Percentiles rank a stretch among this genome's conserved stretches.
Conservation (phyloP, 805 yeast species). For the Millerozyma acaciae region DNA sequence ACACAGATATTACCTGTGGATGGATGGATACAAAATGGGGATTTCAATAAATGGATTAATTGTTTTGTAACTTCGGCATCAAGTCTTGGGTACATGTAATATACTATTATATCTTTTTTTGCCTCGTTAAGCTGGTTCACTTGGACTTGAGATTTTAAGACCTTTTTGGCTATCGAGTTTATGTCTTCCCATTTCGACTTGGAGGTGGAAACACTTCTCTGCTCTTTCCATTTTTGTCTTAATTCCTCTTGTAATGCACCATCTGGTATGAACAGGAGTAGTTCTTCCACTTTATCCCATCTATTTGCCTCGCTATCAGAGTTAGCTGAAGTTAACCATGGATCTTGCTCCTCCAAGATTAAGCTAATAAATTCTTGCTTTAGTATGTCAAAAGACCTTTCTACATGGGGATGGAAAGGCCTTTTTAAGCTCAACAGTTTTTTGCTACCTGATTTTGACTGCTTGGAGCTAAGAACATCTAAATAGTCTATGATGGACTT, state of each 20-base stretch:
- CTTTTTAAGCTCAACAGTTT: conserved; percentile 55
- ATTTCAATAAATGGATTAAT: conserved; percentile 85
- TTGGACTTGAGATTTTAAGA: conserved; percentile 43
- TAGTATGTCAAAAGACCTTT: conserved; percentile 67
- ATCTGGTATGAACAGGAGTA: conserved; percentile 63
- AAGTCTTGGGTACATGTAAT: conserved; percentile 82
- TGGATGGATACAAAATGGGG: conserved; percentile 97
- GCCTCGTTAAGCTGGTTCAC: conserved; percentile 57
- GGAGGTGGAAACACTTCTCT: conserved; percentile 33
- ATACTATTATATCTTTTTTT: conserved; percentile 76
- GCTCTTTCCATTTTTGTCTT: conserved; percentile 51
- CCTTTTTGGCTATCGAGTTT: conserved; percentile 46
- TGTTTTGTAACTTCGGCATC: conserved; percentile 92
- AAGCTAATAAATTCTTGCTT: conserved; percentile 60
- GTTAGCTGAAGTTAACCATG: conserved; percentile 52
- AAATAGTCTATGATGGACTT: conserved; percentile 79
- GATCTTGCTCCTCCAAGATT: conserved; percentile 78
- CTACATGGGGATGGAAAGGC: conserved; percentile 87
- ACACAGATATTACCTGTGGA: conserved; percentile 94
- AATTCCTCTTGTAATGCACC: conserved; percentile 50
- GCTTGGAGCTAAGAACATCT: conserved; percentile 59
- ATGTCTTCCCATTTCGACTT: conserved; percentile 80
- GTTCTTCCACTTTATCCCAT: conserved; percentile 45
- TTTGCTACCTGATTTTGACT: conserved; percentile 32
- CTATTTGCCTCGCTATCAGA: conserved; percentile 45